phyloP scores from a whole-genome alignment of 2,329 filamentous ascomycete species.

The Monosporascus sp. region DNA sequence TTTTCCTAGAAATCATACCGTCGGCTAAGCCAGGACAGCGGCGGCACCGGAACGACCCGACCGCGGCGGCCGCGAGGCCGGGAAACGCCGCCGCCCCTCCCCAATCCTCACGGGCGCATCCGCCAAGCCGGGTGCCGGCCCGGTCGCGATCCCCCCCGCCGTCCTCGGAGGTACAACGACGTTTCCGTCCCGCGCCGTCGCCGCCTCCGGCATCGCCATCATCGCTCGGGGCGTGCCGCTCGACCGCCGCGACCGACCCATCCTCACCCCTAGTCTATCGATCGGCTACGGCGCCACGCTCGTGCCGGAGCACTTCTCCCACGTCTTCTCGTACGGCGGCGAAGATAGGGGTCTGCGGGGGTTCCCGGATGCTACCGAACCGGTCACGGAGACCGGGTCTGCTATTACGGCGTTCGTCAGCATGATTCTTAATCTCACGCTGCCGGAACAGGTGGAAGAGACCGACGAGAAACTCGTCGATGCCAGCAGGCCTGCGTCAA shows the following conservation, averaged over 20 bases:
- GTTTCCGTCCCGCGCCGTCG: conserved; percentile 73
- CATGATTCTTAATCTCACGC: conserved; percentile 65
- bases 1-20: too few species aligned
- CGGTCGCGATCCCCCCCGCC: conserved; percentile 67
- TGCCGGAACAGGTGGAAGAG: conserved; percentile 74
- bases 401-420: conserved; percentile 69
- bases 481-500: conserved; percentile 3
- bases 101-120: conserved; percentile 77
- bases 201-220: conserved; percentile 73
- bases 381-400: conserved; percentile 72
- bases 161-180: conserved; percentile 71
- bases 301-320: conserved; percentile 61
- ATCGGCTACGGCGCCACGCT: conserved; percentile 68
- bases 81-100: conserved; percentile 73
- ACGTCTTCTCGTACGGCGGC: conserved; percentile 69
- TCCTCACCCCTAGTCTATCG: conserved; percentile 68
- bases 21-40: too few species aligned
- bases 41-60: too few species aligned
- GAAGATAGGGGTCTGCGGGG: conserved; percentile 62
- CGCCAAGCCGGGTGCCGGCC: conserved; percentile 74
- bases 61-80: too few species aligned
- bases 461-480: conserved; percentile 24
- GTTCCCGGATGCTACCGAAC: conserved; percentile 67
- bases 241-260: conserved; percentile 76
- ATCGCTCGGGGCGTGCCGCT: conserved; percentile 65